Evolutionary conservation across 1,284 basidiomycete species (phyloP).

Genomic region (Pholiota adiposa): DNA sequence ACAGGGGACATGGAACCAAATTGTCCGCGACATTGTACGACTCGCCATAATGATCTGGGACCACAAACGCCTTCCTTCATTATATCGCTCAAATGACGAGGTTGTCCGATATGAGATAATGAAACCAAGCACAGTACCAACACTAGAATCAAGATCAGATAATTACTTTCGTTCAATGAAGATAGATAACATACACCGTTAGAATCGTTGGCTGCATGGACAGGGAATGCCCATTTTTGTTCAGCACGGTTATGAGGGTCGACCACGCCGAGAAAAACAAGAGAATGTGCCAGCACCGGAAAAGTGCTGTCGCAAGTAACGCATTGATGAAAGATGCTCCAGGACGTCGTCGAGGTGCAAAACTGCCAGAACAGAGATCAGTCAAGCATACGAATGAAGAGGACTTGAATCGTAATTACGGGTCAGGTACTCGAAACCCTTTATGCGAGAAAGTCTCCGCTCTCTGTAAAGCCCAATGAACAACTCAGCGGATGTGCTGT

Average conservation of each 20-base stretch:
- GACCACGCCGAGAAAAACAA: slow-evolving; percentile 66
- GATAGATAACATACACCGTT: slow-evolving; percentile 54
- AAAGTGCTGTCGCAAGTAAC: slow-evolving; percentile 62
- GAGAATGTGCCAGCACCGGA: slow-evolving; percentile 71
- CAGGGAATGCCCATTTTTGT: slow-evolving; percentile 47
- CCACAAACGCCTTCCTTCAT: slow-evolving; percentile 74
- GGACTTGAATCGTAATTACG: background rate
- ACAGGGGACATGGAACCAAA: slow-evolving; percentile 72
- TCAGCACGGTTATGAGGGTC: slow-evolving; percentile 55
- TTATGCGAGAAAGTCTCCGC: background rate
- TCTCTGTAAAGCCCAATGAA: background rate
- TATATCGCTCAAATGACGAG: slow-evolving; percentile 77
- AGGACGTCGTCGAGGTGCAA: background rate
- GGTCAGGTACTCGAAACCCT: slow-evolving; percentile 2
- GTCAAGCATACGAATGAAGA: too few relatives aligned
- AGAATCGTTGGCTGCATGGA: slow-evolving; percentile 55
- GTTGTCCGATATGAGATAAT: slow-evolving; percentile 73
- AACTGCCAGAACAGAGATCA: background rate
- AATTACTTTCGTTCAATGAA: background rate
- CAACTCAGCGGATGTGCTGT: background rate
- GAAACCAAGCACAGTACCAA: slow-evolving; percentile 71
- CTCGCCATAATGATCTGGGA: slow-evolving; percentile 66
- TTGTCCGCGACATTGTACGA: slow-evolving; percentile 57
- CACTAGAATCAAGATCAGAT: slow-evolving; percentile 33
- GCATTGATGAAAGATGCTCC: slow-evolving; percentile 48